Conservation (phyloP, 768 basidiomycete genomes). For the Termitomyces sp. region DNA sequence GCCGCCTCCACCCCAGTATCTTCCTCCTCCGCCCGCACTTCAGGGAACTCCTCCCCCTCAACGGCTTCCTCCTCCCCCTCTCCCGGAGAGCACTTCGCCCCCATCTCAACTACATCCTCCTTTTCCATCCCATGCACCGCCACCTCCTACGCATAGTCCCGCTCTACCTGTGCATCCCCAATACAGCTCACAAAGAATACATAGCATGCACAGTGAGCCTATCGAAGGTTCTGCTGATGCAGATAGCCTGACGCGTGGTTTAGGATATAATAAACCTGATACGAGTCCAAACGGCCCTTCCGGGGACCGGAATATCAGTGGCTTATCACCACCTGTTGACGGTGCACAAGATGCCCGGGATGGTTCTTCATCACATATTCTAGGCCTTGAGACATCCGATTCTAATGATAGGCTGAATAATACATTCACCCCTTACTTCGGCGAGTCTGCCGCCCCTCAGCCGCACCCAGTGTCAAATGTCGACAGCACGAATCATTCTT, state of each 20-base stretch:
- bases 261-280: background rate
- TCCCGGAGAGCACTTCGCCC: background rate
- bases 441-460: background rate
- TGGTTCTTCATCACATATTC: background rate
- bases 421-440: background rate
- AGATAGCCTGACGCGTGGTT: background rate
- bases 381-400: constrained; percentile 1
- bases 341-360: background rate
- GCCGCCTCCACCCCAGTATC: constrained; percentile 5
- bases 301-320: background rate
- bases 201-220: background rate
- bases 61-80: constrained; percentile 5
- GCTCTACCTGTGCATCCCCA: background rate
- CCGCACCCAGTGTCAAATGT: background rate
- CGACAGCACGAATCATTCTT: background rate
- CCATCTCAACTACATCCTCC: constrained; percentile 3
- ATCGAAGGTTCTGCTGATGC: background rate
- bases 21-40: constrained; percentile 2
- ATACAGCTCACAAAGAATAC: background rate
- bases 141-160: constrained; percentile 2
- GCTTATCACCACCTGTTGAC: background rate
- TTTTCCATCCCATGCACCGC: constrained; percentile 4
- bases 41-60: constrained; percentile 7
- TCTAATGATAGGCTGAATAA: background rate
- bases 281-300: background rate